phyloP scores from a whole-genome alignment of 768 basidiomycete genomes.

The Epithele typhae region DNA sequence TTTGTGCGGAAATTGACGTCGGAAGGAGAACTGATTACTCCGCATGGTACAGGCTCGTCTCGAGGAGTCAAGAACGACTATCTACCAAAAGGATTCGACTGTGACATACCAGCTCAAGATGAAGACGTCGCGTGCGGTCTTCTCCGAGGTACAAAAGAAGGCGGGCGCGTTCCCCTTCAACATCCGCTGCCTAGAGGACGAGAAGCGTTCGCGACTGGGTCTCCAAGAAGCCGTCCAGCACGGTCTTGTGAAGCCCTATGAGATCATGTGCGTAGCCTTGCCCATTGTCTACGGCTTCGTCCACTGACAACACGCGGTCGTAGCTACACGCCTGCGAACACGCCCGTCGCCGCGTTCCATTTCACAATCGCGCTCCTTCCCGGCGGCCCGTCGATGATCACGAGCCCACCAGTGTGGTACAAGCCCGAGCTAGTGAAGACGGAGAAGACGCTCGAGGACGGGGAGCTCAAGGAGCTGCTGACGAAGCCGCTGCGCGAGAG shows the following conservation, averaged over 20 bases:
- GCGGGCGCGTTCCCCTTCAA: slow-evolving; percentile 98
- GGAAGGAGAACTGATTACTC: too few relatives aligned
- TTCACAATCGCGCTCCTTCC: slow-evolving; percentile 94
- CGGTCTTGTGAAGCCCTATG: slow-evolving; percentile 89
- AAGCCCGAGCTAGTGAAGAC: slow-evolving; percentile 87
- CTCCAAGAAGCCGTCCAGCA: slow-evolving; percentile 96
- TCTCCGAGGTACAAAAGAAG: slow-evolving; percentile 97
- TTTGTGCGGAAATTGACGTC: not conserved
- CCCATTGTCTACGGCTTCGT: not conserved
- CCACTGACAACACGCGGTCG: not conserved
- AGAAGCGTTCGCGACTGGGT: slow-evolving; percentile 93
- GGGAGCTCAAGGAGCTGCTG: slow-evolving; percentile 76
- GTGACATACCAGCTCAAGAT: slow-evolving; percentile 96
- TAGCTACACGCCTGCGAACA: slow-evolving; percentile 77
- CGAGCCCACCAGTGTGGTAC: slow-evolving; percentile 90
- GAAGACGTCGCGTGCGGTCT: slow-evolving; percentile 95
- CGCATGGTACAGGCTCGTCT: slow-evolving; percentile 62
- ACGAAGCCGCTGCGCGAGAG: slow-evolving; percentile 77
- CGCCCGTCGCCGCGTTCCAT: slow-evolving; percentile 93
- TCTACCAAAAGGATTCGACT: slow-evolving; percentile 85
- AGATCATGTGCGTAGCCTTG: slow-evolving; percentile 73
- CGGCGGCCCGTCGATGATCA: slow-evolving; percentile 83
- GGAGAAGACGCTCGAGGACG: slow-evolving; percentile 85
- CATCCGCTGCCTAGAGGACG: slow-evolving; percentile 88
- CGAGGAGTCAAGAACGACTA: slow-evolving; percentile 86